Evolutionary conservation across 306 rosid species (phyloP), one percentile per base, ranked within the genome.

Genomic region (Casuarina equisetifolia): DNA sequence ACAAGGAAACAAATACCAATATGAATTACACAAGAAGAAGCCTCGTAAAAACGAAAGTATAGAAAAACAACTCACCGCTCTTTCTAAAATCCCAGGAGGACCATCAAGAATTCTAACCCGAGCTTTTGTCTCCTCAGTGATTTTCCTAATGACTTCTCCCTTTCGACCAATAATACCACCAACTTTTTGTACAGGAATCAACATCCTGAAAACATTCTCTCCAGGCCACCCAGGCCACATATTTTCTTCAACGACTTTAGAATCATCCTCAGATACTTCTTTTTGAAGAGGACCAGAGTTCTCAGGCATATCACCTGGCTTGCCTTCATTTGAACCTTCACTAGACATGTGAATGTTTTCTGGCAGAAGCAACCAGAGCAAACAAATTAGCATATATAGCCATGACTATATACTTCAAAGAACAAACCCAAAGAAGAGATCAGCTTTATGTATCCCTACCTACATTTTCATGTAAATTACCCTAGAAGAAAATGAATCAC

Each of bases 181-280:
- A 77, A 92, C 99, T 83, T 92, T 96, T 70, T 88, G 98, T 0
- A 88, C 92, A 40, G 96, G 98, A 81, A 96, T 94, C 85, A 96
- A 78, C 98, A 96, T 96, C 76, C 98, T 89, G 61, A 92, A 96
- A 77, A 96, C 97, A 69, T 96, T 96, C 84, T 96, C 98, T 7
- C 98, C 98, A 35, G 99, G 99, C 99, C 99, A 96, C 51, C 99
- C 98, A 16, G 98, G 97, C 99, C 99, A 96, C 88, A 81, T 93
- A 77, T 90, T 92, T 75, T 79, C 86, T 62, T 88, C 95, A 83
- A 67, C 86, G 73, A 80, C 90, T 68, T 73, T 72, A 1, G 85
- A 63, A 70, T 85, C 90, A 61, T 81, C 84, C 17, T 81, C 82
- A 3, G 59, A 68, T 20, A 39, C 89, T 54, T 61, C 81, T 72